Evolutionary conservation across 1,139 yeast genomes (phyloP), one percentile per base, ranked within the genome.

Genomic region (Nakaseomyces bracarensis): DNA sequence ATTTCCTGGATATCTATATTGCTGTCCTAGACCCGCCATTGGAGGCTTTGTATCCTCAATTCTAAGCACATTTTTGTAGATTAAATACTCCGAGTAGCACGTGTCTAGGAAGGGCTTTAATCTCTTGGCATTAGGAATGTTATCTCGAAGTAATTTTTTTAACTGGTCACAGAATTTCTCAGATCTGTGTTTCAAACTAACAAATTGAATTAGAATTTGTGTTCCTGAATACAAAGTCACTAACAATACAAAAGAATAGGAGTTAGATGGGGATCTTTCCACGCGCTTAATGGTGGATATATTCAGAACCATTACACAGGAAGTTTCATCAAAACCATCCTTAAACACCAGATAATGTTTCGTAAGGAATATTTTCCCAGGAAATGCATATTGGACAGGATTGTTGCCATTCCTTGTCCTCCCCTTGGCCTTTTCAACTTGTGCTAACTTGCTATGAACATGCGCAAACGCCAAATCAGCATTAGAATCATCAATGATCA

Each of bases 1-100:
- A 58, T 85, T 86, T 0, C 98, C 98, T 0, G 98, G 98, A 59
- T 82, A 93, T 52, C 83, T 82, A 64, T 77, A 87, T 20, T 66
- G 66, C 54, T 82, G 74, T 0, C 97, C 98, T 34, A 89, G 67
- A 0, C 98, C 98, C 19, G 93, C 93, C 2, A 72, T 67, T 0
- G 96, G 96, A 0, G 79, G 71, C n/a, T 61, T 54, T 3, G 71
- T 70, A 14, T 55, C 55, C 26, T 64, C 67, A 48, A 74, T 75
- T 26, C 57, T 54, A 1, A 55, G 50, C 3, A 61, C 68, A 56
- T 82, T 82, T 50, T 80, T 81, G 14, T 76, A 71, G 38, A 84
- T 66, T 36, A 87, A 68, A 58, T 84, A 89, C 57, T 91, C 97
- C 0, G 96, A 87, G 60, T 86, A 91, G 48, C 93, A 76, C 0